Conservation (phyloP, 768 basidiomycete species). For the Lactarius deliciosus region DNA sequence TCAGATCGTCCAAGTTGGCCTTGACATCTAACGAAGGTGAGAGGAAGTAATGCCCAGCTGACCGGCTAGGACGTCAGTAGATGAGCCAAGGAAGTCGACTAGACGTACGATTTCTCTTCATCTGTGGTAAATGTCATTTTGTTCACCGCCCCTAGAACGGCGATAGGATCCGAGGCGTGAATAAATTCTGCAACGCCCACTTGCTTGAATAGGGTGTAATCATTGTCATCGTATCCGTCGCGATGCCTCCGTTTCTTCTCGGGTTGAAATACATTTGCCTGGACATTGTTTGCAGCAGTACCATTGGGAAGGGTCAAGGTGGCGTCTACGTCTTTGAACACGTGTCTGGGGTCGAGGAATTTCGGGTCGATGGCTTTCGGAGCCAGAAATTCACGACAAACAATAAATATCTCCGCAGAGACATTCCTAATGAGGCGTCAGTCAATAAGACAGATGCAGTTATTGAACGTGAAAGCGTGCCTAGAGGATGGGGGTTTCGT, state of each 20-base stretch:
- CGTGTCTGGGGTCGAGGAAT: slow-evolving; percentile 95
- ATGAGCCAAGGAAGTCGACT: slow-evolving; percentile 1
- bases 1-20: slow-evolving; percentile 86
- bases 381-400: slow-evolving; percentile 91
- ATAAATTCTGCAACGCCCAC: slow-evolving; percentile 72
- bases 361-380: slow-evolving; percentile 97
- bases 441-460: slow-evolving; percentile 3
- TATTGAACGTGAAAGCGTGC: slow-evolving; percentile 43
- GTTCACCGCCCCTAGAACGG: slow-evolving; percentile 74
- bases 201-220: slow-evolving; percentile 85
- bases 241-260: slow-evolving; percentile 93
- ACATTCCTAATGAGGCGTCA: slow-evolving; percentile 67
- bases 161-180: slow-evolving; percentile 65
- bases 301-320: slow-evolving; percentile 50
- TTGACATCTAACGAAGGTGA: slow-evolving; percentile 82
- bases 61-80: slow-evolving; percentile 15
- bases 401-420: slow-evolving; percentile 99
- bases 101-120: slow-evolving; percentile 76
- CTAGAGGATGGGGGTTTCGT: slow-evolving; percentile 98
- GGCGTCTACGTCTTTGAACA: slow-evolving; percentile 87
- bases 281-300: slow-evolving; percentile 61
- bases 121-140: slow-evolving; percentile 74
- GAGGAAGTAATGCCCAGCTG: slow-evolving; percentile 71
- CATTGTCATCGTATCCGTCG: slow-evolving; percentile 94
- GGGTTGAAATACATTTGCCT: slow-evolving; percentile 93